Percentiles rank a stretch among this genome's conserved stretches.
Conservation (phyloP, 2,329 filamentous ascomycete species). For the Clonostachys chloroleuca region DNA sequence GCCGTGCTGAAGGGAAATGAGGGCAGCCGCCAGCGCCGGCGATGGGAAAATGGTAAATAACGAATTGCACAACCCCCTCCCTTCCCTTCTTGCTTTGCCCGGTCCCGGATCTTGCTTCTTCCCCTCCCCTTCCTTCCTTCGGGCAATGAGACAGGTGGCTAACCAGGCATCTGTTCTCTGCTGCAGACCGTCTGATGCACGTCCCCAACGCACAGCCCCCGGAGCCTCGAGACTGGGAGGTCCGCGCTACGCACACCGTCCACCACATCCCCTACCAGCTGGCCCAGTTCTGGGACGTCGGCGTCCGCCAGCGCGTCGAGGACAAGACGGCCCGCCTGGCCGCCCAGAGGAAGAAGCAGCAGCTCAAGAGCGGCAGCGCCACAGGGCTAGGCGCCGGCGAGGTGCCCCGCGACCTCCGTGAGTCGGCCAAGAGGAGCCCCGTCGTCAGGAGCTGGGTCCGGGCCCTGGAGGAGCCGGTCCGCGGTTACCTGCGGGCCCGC, state of each 20-base stretch:
- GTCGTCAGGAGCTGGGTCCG: constrained; percentile 78
- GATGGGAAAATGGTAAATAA: constrained; percentile 86
- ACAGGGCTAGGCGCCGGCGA: constrained; percentile 42
- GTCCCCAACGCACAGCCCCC: constrained; percentile 87
- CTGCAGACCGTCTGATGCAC: constrained; percentile 72
- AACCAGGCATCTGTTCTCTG: not conserved
- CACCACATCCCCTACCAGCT: constrained; percentile 83
- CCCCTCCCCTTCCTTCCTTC: not conserved
- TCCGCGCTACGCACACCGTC: constrained; percentile 75
- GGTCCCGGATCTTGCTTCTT: not conserved
- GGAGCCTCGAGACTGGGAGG: constrained; percentile 75
- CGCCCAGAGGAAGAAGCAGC: constrained; percentile 40
- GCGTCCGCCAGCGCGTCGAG: constrained; percentile 44
- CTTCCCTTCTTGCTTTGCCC: not conserved
- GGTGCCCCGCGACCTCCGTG: constrained; percentile 76
- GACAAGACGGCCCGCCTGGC: constrained; percentile 33
- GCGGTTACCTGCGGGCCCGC: constrained; percentile 60
- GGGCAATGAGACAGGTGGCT: not conserved
- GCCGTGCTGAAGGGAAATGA: constrained; percentile 84
- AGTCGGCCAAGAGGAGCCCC: constrained; percentile 74
- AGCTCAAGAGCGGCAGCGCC: constrained; percentile 31
- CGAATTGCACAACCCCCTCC: constrained; percentile 8
- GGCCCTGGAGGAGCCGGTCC: constrained; percentile 79
- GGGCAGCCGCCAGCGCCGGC: constrained; percentile 76
- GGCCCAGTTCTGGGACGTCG: constrained; percentile 75